Evolutionary conservation across 805 yeast species (phyloP), one percentile per base, ranked within the genome.

Genomic region (Schwanniomyces pseudopolymorphus): DNA sequence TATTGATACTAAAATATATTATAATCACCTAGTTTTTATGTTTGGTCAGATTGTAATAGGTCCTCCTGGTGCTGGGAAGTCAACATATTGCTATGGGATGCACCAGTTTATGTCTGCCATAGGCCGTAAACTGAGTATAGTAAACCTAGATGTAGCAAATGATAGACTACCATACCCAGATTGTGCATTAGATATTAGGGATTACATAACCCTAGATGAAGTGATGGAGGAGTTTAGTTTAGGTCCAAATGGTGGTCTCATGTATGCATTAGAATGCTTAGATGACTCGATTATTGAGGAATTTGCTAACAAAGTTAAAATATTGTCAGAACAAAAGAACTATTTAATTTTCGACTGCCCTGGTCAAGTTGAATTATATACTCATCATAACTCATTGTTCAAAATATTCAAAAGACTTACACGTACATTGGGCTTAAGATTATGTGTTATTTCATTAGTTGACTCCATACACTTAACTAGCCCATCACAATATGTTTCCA

Each of bases 11-110:
- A n/a, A 36, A 13, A 26, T 39, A 25, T 13, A 17, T 14, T 22
- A 25, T 27, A 10, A 6, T 24, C 13, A 22, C 24, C 24, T 36
- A 20, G 16, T 13, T 36, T 39, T 14, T 11, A 73, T 73, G 78
- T 87, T 87, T 65, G 97, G 96, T 3, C 97, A 94, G 67, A 80
- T 94, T 8, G 91, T 92, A 8, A 89, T 94, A 33, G 99, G 99
- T 0, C 98, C 99, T 0, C 99, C 99, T 0, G 99, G 99, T 1
- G 79, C 96, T 0, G 99, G 99, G 1, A 94, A 94, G 60, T 88
- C 97, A 0, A 95, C 99, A 0, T 94, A 89, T 63, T 91, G 97
- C 64, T 75, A 83, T 63, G 99, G 99, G 37, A 83, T 92, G 83
- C 79, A 79, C 52, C 98, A 94, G 70, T 94, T 94, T 65, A 77